Conservation (phyloP, 129 eudicot species). For the Artemisia tridentata region DNA sequence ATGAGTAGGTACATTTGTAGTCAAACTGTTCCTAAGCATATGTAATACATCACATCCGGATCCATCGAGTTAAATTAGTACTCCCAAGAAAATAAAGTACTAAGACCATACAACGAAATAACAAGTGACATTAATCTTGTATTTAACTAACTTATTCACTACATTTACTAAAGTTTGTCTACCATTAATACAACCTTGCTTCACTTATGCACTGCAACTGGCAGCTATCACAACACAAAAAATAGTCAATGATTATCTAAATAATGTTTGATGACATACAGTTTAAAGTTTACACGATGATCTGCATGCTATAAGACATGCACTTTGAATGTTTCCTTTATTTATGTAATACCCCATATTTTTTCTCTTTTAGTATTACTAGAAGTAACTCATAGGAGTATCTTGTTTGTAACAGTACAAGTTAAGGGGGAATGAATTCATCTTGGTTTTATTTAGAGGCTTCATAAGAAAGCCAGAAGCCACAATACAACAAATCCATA, state of each 20-base stretch:
- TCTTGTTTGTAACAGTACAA: not conserved
- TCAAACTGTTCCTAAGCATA: no score
- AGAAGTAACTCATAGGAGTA: not conserved
- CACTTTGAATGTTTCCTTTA: not conserved
- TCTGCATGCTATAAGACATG: not conserved
- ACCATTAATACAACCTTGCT: not conserved
- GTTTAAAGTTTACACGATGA: not conserved
- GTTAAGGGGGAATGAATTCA: not conserved
- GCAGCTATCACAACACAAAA: not conserved
- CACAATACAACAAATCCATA: slow-evolving; percentile 7
- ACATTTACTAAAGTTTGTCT: not conserved
- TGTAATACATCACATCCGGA: no score
- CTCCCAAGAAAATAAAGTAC: not conserved
- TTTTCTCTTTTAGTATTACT: not conserved
- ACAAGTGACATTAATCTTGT: not conserved
- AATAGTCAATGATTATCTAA: not conserved
- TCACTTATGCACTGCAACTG: not conserved
- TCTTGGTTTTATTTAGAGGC: not conserved
- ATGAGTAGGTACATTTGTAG: no score
- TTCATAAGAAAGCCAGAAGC: not conserved
- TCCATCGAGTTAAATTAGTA: not conserved
- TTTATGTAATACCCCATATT: not conserved
- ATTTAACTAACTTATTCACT: not conserved
- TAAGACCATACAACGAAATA: not conserved
- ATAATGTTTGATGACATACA: not conserved